Evolutionary conservation across 805 yeast species (phyloP).

Genomic region (Myxozyma mucilagina): DNA sequence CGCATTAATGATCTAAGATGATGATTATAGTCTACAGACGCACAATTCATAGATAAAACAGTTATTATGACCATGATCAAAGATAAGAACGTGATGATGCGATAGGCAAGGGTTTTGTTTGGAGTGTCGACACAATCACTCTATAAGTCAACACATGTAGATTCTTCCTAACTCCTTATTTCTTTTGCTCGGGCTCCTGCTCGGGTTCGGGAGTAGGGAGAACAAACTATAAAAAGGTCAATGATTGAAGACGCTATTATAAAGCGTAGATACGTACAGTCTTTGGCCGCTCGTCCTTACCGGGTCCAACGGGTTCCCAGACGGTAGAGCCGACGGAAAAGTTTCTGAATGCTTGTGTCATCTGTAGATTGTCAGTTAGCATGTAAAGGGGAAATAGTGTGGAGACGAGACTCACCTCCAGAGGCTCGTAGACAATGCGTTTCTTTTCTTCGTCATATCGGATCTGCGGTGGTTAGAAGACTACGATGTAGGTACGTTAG

Average conservation of each 20-base stretch:
- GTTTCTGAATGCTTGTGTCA: constrained; percentile 90
- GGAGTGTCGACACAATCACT: background rate
- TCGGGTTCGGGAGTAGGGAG: constrained; percentile 83
- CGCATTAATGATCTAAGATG: too few species aligned
- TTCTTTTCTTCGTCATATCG: constrained; percentile 89
- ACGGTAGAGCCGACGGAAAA: constrained; percentile 84
- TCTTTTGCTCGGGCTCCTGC: constrained; percentile 50
- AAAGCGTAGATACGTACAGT: constrained; percentile 16
- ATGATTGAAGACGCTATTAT: background rate
- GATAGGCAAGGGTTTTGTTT: background rate
- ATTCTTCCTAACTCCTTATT: constrained; percentile 27
- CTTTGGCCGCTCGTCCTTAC: constrained; percentile 78
- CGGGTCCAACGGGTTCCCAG: constrained; percentile 91
- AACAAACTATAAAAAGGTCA: constrained; percentile 53
- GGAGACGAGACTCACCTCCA: constrained; percentile 48
- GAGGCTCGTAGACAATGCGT: constrained; percentile 84
- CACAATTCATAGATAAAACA: too few species aligned
- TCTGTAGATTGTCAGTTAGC: constrained; percentile 33
- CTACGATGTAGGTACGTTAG: background rate
- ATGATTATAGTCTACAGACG: too few species aligned
- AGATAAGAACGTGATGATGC: background rate
- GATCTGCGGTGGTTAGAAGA: constrained; percentile 42
- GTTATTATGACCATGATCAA: too few species aligned
- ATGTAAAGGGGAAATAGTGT: background rate
- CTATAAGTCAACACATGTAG: background rate